Percentiles rank a stretch among this genome's conserved stretches.
phyloP scores from a whole-genome alignment of 148 eudicot genomes.

The Dysphania ambrosioides region DNA sequence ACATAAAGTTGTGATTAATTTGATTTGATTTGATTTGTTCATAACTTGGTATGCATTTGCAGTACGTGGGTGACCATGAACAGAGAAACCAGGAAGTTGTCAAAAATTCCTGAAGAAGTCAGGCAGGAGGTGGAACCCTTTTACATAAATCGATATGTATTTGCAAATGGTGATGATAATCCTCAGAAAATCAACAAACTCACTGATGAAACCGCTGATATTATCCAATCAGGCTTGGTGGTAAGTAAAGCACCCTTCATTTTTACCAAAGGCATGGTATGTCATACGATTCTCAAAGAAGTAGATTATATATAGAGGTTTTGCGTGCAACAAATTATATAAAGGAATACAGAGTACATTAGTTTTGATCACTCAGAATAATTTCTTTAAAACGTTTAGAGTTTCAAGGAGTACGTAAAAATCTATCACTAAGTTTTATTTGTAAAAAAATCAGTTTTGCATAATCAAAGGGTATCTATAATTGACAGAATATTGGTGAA shows the following conservation, averaged over 20 bases:
- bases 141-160: constrained; percentile 45
- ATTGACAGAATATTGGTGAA: no score
- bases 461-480: no score
- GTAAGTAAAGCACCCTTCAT: constrained; percentile 39
- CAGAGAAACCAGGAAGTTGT: constrained; percentile 75
- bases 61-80: constrained; percentile 95
- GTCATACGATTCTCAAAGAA: not conserved
- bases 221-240: constrained; percentile 58
- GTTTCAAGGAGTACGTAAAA: no score
- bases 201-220: constrained; percentile 51
- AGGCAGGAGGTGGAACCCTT: constrained; percentile 58
- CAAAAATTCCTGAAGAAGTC: constrained; percentile 73
- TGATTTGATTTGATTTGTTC: not conserved
- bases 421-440: no score
- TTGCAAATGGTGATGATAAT: constrained; percentile 36
- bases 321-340: no score
- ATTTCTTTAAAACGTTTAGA: no score
- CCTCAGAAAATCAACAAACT: constrained; percentile 60
- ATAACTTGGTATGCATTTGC: constrained; percentile 9
- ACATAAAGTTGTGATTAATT: not conserved
- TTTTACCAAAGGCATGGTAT: no score
- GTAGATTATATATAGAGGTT: no score
- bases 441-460: no score
- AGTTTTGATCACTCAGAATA: no score
- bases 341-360: no score